Base-by-base conservation (phyloP, 371 early-diverging fungal genomes). In the Blakeslea trispora region DNA sequence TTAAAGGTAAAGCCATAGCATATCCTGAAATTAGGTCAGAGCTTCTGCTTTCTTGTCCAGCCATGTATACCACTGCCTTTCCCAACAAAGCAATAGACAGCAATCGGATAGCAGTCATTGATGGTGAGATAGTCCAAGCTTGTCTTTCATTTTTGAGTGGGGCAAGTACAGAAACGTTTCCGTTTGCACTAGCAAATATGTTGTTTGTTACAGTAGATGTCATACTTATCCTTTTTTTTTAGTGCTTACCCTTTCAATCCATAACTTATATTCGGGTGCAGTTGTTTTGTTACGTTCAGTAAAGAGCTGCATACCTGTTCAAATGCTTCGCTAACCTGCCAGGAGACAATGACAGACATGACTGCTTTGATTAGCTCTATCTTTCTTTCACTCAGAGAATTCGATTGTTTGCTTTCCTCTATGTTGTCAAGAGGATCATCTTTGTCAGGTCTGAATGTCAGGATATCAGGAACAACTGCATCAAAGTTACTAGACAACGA, bases 181-280 rank as follows among this genome's bases (percentile, higher is more conserved):
- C 83, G 23, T 84, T 67, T 2, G 69, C 66, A 9, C 74, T 76
- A 42, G 4, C 7, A 45, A 39, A 42, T 18, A 51, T 23, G 14
- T 8, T 44, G 22, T 23, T 44, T 22, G 19, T 45, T 13, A 21
- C 15, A 1, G 11, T 45, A 32, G 15, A 18, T 41, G 1, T 31
- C 61, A 28, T n/a, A 31, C 17, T n/a, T n/a, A n/a, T n/a, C 24
- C n/a, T 39, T 44, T 13, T 19, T 11, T 35, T 17, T 19, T 1
- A 7, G 7, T 28, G 2, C 55, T 59, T 81, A 87, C 87, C 90
- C 88, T 66, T 82, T 74, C 42, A 84, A 65, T 3, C 89, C 89
- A 48, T 81, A 72, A 8, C 82, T 69, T 1, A 83, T 65, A 1
- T 67, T 63, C 8, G 46, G 48, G 11, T 50, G 51, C 64, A 73